Conservation (phyloP, 2,329 filamentous ascomycete genomes). For the Chaetoscypha palmicola region DNA sequence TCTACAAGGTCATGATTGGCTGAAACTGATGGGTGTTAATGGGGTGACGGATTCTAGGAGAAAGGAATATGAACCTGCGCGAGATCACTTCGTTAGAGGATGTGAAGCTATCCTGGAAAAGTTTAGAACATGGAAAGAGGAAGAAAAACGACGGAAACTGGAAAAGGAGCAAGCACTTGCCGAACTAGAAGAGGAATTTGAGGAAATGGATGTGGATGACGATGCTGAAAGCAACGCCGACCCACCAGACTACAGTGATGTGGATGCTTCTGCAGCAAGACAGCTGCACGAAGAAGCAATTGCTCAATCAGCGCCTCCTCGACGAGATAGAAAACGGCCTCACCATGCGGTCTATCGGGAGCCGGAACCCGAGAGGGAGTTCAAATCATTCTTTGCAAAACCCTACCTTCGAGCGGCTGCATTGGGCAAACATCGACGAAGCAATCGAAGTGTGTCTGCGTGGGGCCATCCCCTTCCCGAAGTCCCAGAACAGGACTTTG, state of each 20-base stretch:
- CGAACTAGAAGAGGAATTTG: constrained; percentile 37
- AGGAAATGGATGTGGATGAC: constrained; percentile 3
- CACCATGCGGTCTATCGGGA: constrained; percentile 18
- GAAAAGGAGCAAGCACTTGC: constrained; percentile 62
- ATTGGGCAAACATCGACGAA: constrained; percentile 63
- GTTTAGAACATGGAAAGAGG: constrained; percentile 79
- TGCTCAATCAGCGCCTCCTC: constrained; percentile 24
- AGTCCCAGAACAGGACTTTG: constrained; percentile 62
- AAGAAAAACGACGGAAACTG: constrained; percentile 76
- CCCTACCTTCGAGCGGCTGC: constrained; percentile 70
- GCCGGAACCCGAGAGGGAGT: constrained; percentile 46
- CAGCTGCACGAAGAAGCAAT: constrained; percentile 54
- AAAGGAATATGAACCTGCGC: constrained; percentile 78
- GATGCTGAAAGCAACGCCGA: constrained; percentile 38
- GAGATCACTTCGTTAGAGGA: constrained; percentile 76
- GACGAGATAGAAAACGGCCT: constrained; percentile 31
- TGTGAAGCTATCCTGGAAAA: constrained; percentile 79
- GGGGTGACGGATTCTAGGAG: constrained; percentile 74
- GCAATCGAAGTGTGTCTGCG: constrained; percentile 63
- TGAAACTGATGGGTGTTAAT: constrained; percentile 83
- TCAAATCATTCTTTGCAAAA: constrained; percentile 77
- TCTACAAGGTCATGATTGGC: constrained; percentile 85
- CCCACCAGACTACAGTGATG: constrained; percentile 58
- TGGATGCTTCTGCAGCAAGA: constrained; percentile 63
- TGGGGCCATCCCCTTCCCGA: constrained; percentile 82